Evolutionary conservation across 257 asterid genomes (phyloP).

Genomic region (Solanum piurae): DNA sequence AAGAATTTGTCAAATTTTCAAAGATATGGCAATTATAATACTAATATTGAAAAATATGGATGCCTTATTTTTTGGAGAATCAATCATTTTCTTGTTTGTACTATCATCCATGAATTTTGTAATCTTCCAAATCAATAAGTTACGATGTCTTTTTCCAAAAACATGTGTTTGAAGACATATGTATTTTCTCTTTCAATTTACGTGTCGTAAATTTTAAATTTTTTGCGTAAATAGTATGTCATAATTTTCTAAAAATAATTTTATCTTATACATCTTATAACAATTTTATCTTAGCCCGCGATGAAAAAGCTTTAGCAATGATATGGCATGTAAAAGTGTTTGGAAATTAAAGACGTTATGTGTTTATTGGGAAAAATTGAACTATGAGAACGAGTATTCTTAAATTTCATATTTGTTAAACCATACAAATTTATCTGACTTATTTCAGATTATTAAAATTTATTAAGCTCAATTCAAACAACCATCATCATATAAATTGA

Average conservation of each 20-base stretch:
- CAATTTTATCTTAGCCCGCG: not conserved
- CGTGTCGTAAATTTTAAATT: not conserved
- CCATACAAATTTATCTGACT: not conserved
- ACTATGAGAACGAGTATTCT: not conserved
- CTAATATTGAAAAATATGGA: not conserved
- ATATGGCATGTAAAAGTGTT: not conserved
- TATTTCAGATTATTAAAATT: not conserved
- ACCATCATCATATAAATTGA: not conserved
- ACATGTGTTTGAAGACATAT: not conserved
- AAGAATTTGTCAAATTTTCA: not conserved
- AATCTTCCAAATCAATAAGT: constrained; percentile 5
- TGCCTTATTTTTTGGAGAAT: constrained; percentile 1
- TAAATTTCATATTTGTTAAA: not conserved
- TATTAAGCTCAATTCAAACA: not conserved
- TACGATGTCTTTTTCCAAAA: not conserved
- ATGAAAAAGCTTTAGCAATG: not conserved
- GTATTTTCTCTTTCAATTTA: not conserved
- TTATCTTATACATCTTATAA: no score
- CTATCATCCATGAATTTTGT: not conserved
- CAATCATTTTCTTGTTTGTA: constrained; percentile 5
- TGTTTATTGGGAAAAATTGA: not conserved
- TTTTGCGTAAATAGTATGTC: not conserved
- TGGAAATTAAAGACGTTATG: not conserved
- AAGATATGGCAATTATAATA: not conserved
- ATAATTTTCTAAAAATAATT: not conserved